Evolutionary conservation across 495 filamentous ascomycete species (phyloP), one percentile per base, ranked within the genome.

Genomic region (Hypoxylon perforatum): DNA sequence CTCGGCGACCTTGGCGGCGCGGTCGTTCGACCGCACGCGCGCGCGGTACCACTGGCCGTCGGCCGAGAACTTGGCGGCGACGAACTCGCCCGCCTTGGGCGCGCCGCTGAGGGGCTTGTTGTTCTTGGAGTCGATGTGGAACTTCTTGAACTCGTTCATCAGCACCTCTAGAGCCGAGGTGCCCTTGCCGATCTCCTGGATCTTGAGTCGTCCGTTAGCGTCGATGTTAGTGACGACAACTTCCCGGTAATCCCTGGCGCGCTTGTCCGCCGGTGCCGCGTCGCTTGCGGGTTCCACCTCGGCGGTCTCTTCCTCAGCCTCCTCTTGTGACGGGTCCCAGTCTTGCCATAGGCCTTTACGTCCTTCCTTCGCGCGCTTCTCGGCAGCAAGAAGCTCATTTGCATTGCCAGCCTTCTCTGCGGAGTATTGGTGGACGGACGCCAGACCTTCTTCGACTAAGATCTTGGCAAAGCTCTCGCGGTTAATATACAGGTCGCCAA

Each of bases 31-130:
- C 33, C 93, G 89, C 45, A 99, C 85, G 62, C 88, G 89, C 41
- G 92, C 96, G 47, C 96, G 91, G 82, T 99, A 99, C 93, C 95
- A 98, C 68, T 93, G 86, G 62, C 87, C 84, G 72, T 99, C 96
- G 47, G 89, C 88, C 1, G 86, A 87, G 81, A 97, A 98, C 65
- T 90, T 88, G 42, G 95, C 96, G 3, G 94, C 88, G 3, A 98
- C 94, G 65, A 88, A 89, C 60, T 97, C 93, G 46, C 95, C 95
- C 1, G 92, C 86, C 83, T 97, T 97, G 36, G 96, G 96, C 8
- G 91, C 86, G 41, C 87, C 87, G 18, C 88, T 79, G 38, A 97
- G 83, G 8, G 89, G 78, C 36, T 85, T 84, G 64, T 85, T 89
- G 78, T 95, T 94, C 67, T 87, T 80, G 8, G 87, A 71, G 76